A percentile compares a stretch with the other conserved stretches of the same genome.
These are phyloP conservation scores for Oryza glumipatula DNA, from an alignment of 176 grass and related monocot species.

Conservation along the genomic window DNA sequence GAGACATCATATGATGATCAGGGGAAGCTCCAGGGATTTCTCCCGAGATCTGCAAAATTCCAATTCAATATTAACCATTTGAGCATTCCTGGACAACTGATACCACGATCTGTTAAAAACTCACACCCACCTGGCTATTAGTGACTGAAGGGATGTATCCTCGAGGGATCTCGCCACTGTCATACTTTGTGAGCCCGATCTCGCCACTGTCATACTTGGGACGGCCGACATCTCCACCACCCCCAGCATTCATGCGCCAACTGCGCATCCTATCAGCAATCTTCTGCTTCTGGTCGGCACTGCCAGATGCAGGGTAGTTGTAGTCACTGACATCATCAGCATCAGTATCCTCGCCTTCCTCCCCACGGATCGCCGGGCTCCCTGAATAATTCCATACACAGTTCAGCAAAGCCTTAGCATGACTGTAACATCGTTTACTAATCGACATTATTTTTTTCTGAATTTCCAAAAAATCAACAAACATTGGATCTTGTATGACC, in stretches of 20 bases:
- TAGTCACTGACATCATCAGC: slow-evolving; percentile 94
- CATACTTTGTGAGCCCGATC: slow-evolving; percentile 60
- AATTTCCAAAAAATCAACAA: no score
- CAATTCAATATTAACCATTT: slow-evolving; percentile 30
- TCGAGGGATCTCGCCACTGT: slow-evolving; percentile 86
- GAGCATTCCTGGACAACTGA: not conserved
- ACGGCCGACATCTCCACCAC: slow-evolving; percentile 68
- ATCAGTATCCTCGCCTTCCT: slow-evolving; percentile 86
- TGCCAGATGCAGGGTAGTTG: slow-evolving; percentile 81
- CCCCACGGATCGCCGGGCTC: slow-evolving; percentile 76
- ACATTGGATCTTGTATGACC: no score
- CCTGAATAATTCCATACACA: slow-evolving; percentile 53
- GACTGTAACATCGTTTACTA: not conserved
- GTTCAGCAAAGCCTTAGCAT: slow-evolving; percentile 18
- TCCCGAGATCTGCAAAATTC: slow-evolving; percentile 76
- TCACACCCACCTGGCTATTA: slow-evolving; percentile 73
- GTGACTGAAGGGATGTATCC: slow-evolving; percentile 90
- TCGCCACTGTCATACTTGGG: slow-evolving; percentile 93
- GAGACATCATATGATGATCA: slow-evolving; percentile 99
- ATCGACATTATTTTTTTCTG: slow-evolving; percentile 3
- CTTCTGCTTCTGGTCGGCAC: slow-evolving; percentile 91
- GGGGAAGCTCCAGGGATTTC: slow-evolving; percentile 92
- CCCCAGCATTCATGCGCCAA: slow-evolving; percentile 72
- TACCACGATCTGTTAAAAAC: not conserved
- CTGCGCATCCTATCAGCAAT: slow-evolving; percentile 90